Conservation (phyloP, 148 eudicot genomes). For the Silene latifolia region DNA sequence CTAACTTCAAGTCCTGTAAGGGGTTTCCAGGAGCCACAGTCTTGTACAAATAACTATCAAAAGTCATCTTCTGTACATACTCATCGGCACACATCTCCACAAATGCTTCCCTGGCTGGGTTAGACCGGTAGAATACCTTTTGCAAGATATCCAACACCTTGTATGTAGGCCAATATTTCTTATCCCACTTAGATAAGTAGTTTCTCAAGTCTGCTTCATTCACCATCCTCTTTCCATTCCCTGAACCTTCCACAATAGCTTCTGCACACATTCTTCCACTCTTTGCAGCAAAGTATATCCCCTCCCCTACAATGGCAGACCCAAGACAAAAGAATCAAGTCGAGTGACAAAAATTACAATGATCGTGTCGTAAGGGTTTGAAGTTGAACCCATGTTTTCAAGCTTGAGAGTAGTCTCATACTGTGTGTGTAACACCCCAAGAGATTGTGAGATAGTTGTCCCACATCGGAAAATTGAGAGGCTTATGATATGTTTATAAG, state of each 20-base stretch:
- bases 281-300: slow-evolving; percentile 98
- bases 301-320: slow-evolving; percentile 35
- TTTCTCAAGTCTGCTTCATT: slow-evolving; percentile 75
- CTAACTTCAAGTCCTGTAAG: slow-evolving; percentile 79
- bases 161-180: slow-evolving; percentile 98
- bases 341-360: neutral
- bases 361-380: neutral
- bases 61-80: slow-evolving; percentile 98
- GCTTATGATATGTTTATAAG: too few species aligned
- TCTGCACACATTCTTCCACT: slow-evolving; percentile 98
- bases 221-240: slow-evolving; percentile 75
- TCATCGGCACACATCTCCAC: slow-evolving; percentile 99
- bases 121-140: slow-evolving; percentile 91
- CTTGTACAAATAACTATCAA: slow-evolving; percentile 94
- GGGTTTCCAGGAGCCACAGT: slow-evolving; percentile 94
- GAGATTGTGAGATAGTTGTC: too few species aligned
- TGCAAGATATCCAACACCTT: slow-evolving; percentile 89
- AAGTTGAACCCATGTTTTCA: neutral
- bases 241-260: slow-evolving; percentile 91
- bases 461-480: too few species aligned
- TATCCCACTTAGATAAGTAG: slow-evolving; percentile 88
- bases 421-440: too few species aligned
- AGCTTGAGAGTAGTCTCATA: neutral
- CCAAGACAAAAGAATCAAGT: neutral
- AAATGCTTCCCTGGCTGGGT: slow-evolving; percentile 94